Percentiles rank a stretch among this genome's conserved stretches.
Conservation (phyloP, 2,329 filamentous ascomycete genomes). For the Arthrinium puccinioides region DNA sequence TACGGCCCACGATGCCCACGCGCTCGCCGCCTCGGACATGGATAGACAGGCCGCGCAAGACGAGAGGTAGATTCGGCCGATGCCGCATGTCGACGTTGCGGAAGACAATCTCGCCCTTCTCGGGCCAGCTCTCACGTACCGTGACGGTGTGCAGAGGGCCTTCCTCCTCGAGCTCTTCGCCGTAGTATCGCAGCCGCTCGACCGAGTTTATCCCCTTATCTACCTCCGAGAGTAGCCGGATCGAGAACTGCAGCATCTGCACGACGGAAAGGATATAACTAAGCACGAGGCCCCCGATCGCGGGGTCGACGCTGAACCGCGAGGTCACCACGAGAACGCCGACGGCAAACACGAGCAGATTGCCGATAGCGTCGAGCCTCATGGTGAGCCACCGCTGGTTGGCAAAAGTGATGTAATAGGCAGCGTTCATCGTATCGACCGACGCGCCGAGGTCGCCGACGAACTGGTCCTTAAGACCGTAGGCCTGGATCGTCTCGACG, state of each 20-base stretch:
- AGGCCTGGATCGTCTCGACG: conserved; percentile 79
- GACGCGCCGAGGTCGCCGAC: conserved; percentile 58
- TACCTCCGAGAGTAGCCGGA: conserved; percentile 93
- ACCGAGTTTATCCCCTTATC: conserved; percentile 98
- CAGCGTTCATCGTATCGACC: conserved; percentile 86
- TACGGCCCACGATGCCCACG: conserved; percentile 70
- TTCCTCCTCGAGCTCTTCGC: conserved; percentile 78
- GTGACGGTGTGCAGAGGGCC: conserved; percentile 71
- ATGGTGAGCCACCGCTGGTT: conserved; percentile 91
- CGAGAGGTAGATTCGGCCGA: conserved; percentile 39
- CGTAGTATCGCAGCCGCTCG: conserved; percentile 86
- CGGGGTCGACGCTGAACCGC: conserved; percentile 78
- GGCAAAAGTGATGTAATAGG: conserved; percentile 89
- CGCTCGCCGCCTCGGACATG: conserved; percentile 61
- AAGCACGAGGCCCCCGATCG: conserved; percentile 78
- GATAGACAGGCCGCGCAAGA: conserved; percentile 59
- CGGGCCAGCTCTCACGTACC: conserved; percentile 71
- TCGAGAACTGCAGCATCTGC: conserved; percentile 91
- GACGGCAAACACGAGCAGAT: conserved; percentile 76
- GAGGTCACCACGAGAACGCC: conserved; percentile 88
- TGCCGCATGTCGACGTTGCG: conserved; percentile 43
- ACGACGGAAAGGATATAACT: conserved; percentile 90
- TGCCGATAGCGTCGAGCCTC: conserved; percentile 77
- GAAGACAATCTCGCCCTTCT: conserved; percentile 74
- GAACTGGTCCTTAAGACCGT: conserved; percentile 73